A percentile compares a stretch with the other conserved stretches of the same genome.
These are phyloP conservation scores for Trametes polyzona DNA, from an alignment of 1,284 basidiomycete genomes.

Conservation along the genomic window DNA sequence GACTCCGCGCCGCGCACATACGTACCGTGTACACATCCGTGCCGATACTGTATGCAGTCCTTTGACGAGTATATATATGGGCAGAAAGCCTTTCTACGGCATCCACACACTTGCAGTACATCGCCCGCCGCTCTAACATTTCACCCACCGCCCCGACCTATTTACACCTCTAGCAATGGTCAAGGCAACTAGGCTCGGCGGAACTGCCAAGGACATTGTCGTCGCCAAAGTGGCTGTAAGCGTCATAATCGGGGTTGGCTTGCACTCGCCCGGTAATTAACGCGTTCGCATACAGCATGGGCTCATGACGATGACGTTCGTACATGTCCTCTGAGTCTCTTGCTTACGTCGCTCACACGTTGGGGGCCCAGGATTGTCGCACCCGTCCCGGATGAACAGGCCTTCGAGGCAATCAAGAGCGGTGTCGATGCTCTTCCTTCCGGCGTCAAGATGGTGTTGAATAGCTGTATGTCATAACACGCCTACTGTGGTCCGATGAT, in stretches of 20 bases:
- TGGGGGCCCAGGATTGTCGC: not conserved
- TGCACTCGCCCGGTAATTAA: not conserved
- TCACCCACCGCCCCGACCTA: slow-evolving; percentile 1
- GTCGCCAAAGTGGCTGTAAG: slow-evolving; percentile 17
- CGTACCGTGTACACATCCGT: no score
- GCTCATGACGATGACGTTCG: slow-evolving; percentile 54
- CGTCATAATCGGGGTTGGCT: no score
- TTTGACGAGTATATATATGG: no score
- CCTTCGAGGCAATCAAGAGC: slow-evolving; percentile 61
- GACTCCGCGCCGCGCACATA: no score
- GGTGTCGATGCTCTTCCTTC: slow-evolving; percentile 52
- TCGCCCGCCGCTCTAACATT: no score
- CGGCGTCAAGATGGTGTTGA: slow-evolving; percentile 47
- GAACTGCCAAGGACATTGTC: slow-evolving; percentile 8
- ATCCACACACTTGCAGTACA: no score
- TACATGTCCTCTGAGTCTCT: not conserved
- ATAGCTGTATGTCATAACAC: slow-evolving; percentile 39
- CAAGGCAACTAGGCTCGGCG: slow-evolving; percentile 11
- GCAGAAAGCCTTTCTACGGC: no score
- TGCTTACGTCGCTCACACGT: not conserved
- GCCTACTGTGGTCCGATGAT: no score
- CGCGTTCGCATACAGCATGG: slow-evolving; percentile 38
- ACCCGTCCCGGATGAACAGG: slow-evolving; percentile 50
- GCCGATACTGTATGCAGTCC: no score
- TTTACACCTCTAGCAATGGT: slow-evolving; percentile 10